phyloP scores from a whole-genome alignment of 768 basidiomycete species.

The Epithele typhae region DNA sequence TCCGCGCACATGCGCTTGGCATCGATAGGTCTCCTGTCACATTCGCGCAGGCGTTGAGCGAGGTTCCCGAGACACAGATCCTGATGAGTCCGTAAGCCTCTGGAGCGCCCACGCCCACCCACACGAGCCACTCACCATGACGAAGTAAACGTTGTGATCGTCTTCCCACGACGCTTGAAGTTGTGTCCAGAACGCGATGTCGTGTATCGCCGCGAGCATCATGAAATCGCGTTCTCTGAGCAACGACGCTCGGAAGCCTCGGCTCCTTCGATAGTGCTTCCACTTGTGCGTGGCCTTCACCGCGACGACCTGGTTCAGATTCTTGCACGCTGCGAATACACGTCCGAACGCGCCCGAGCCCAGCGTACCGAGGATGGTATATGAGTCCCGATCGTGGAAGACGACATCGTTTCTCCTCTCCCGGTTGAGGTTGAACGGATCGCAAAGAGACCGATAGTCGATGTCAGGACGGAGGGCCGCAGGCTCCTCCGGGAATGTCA shows the following conservation, averaged over 20 bases:
- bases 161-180: slow-evolving; percentile 23
- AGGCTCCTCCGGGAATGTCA: background rate
- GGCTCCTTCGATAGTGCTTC: background rate
- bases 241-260: background rate
- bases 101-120: too few species aligned
- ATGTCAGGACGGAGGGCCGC: background rate
- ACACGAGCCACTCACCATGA: slow-evolving; percentile 20
- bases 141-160: slow-evolving; percentile 21
- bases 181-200: slow-evolving; percentile 8
- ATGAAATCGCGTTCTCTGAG: slow-evolving; percentile 14
- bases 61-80: slow-evolving; percentile 8
- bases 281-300: slow-evolving; percentile 22
- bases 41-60: background rate
- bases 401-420: background rate
- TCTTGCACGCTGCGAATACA: slow-evolving; percentile 14
- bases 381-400: slow-evolving; percentile 6
- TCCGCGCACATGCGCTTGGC: slow-evolving; percentile 16
- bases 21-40: background rate
- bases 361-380: slow-evolving; percentile 14
- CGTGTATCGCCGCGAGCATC: slow-evolving; percentile 5
- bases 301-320: slow-evolving; percentile 6
- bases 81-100: background rate
- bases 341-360: slow-evolving; percentile 17
- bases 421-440: background rate
- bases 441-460: too few species aligned